Percentiles rank a stretch among this genome's conserved stretches.
These are phyloP conservation scores for Filosporella fistucella DNA, from an alignment of 495 filamentous ascomycete genomes.

Conservation along the genomic window DNA sequence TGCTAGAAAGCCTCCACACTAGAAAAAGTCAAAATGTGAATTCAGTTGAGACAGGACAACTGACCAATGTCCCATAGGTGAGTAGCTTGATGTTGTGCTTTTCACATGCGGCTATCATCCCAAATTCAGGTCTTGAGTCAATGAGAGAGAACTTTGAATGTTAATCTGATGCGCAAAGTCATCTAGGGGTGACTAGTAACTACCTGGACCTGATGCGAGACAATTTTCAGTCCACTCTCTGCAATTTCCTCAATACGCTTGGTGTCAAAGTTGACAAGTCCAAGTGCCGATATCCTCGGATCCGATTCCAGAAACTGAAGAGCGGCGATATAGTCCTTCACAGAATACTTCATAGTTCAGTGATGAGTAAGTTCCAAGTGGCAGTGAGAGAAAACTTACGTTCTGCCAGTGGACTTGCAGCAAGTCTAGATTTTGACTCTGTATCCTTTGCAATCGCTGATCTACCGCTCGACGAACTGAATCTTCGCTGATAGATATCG, in stretches of 20 bases:
- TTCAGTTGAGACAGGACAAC: background rate
- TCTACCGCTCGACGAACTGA: conserved; percentile 30
- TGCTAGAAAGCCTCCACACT: conserved; percentile 40
- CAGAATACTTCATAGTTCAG: too few relatives aligned
- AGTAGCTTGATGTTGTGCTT: conserved; percentile 36
- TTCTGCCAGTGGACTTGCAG: conserved; percentile 44
- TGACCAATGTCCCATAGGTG: conserved; percentile 38
- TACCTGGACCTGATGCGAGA: conserved; percentile 42
- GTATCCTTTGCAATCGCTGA: conserved; percentile 32
- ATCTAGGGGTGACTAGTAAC: too few relatives aligned
- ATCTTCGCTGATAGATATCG: conserved; percentile 27
- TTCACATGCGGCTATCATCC: conserved; percentile 31
- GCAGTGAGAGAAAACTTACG: conserved; percentile 23
- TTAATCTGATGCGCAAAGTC: too few relatives aligned
- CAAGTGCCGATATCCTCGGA: conserved; percentile 28
- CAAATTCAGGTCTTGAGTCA: conserved; percentile 31
- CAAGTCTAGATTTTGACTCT: conserved; percentile 31
- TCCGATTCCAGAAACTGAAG: conserved; percentile 29
- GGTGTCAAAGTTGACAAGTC: conserved; percentile 41
- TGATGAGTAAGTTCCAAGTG: too few relatives aligned
- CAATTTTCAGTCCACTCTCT: conserved; percentile 29
- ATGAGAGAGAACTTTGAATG: conserved; percentile 42
- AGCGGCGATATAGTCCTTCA: conserved; percentile 35
- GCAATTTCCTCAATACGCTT: conserved; percentile 30
- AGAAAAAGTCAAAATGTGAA: background rate